Base-by-base conservation (phyloP, 148 eudicot species). In the Rheum nobile region DNA sequence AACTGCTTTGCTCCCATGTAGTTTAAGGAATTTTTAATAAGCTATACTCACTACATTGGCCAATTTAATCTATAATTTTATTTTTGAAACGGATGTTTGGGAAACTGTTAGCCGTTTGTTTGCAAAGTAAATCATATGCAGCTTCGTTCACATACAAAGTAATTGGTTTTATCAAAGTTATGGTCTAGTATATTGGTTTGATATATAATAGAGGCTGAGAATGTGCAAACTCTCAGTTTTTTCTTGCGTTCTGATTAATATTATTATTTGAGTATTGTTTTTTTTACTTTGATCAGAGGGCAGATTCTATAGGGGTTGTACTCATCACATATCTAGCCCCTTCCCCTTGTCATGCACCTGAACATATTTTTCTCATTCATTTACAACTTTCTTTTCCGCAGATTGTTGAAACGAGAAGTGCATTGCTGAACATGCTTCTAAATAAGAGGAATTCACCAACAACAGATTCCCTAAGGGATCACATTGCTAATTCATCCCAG, bases 401-500 rank as follows among this genome's bases (percentile, higher is more conserved):
- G 95, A 84, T 85, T 76, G 77, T 85, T 77, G 79, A 86, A 79
- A 84, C 85, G 71, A 84, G 89, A 68, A 83, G 76, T 52, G 78
- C 79, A 61, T 79, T 89, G 71, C 70, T 89, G 72, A 75, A 69
- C 74, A 80, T 83, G 80, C 84, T 86, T 81, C 78, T 52, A 74
- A 77, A 78, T 46, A 86, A 82, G 74, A 85, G 57, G 73, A 74
- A 73, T 68, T 50, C 75, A 44, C 72, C 73, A 22, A 68, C 50
- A 32, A 77, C 76, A 26, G 71, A 73, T 63, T 76, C 90, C 26
- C 81, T 82, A 19, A 75, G 77, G 31, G 69, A 80, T n/a, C 72
- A 77, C 69, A 61, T 42, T 9, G 67, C 29, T 9, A 54, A 57
- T 47, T 75, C 82, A 17, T 77, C 75, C 43, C 74, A 70, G 39